Conservation (phyloP, 805 yeast genomes). For the Metschnikowia noctiluminum region DNA sequence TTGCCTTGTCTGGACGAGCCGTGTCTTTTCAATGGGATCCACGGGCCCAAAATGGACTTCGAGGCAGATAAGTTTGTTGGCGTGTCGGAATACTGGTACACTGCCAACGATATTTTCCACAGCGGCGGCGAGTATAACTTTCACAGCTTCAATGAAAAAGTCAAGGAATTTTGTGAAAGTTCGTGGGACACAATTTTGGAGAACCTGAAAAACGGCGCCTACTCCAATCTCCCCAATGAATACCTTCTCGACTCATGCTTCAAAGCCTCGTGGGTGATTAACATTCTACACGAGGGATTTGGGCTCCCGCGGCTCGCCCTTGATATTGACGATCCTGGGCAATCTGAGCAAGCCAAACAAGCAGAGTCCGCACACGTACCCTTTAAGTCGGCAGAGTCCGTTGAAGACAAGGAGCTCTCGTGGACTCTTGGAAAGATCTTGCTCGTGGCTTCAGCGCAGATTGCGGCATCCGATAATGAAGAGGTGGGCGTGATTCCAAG, state of each 20-base stretch:
- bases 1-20: slow-evolving; percentile 84
- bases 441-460: slow-evolving; percentile 73
- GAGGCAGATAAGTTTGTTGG: slow-evolving; percentile 82
- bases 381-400: slow-evolving; percentile 76
- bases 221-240: slow-evolving; percentile 50
- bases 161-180: slow-evolving; percentile 69
- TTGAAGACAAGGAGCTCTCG: slow-evolving; percentile 82
- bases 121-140: slow-evolving; percentile 88
- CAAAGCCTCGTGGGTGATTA: slow-evolving; percentile 92
- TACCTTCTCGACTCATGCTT: slow-evolving; percentile 78
- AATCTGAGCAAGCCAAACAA: slow-evolving; percentile 17
- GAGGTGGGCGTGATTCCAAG: slow-evolving; percentile 42
- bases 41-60: slow-evolving; percentile 86
- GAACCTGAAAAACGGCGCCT: slow-evolving; percentile 52
- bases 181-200: slow-evolving; percentile 61
- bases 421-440: slow-evolving; percentile 94
- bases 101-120: slow-evolving; percentile 86
- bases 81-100: slow-evolving; percentile 95
- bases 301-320: slow-evolving; percentile 71
- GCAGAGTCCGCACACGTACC: slow-evolving; percentile 45
- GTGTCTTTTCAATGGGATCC: slow-evolving; percentile 92
- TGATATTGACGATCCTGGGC: slow-evolving; percentile 37
- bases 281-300: slow-evolving; percentile 88
- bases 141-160: slow-evolving; percentile 59
- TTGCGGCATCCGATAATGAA: slow-evolving; percentile 23